These are phyloP conservation scores for Calonectria naviculata DNA, from an alignment of 2,329 filamentous ascomycete species.

Conservation along the genomic window DNA sequence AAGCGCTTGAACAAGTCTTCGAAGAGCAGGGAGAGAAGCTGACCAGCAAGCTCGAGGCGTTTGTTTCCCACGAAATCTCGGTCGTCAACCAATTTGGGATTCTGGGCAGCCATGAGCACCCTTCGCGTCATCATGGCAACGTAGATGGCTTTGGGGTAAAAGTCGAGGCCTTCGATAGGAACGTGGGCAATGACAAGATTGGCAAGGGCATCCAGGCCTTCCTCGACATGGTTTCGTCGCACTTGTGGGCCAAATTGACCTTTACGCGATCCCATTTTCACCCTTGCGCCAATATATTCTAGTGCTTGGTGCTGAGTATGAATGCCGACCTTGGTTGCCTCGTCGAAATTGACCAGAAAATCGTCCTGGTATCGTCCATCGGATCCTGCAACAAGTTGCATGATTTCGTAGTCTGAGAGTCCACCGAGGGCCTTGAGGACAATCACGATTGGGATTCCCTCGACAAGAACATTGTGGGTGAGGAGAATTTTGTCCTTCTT, in stretches of 20 bases:
- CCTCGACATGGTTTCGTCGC: slow-evolving; percentile 85
- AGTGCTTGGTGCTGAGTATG: slow-evolving; percentile 95
- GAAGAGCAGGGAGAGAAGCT: slow-evolving; percentile 92
- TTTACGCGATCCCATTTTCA: slow-evolving; percentile 85
- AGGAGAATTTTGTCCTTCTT: slow-evolving; percentile 94
- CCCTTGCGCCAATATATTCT: slow-evolving; percentile 87
- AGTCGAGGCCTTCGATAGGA: slow-evolving; percentile 89
- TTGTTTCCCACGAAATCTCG: slow-evolving; percentile 99
- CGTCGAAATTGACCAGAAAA: slow-evolving; percentile 95
- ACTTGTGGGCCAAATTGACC: slow-evolving; percentile 64
- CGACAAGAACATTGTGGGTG: slow-evolving; percentile 91
- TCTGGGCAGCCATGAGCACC: slow-evolving; percentile 92
- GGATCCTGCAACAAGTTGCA: slow-evolving; percentile 88
- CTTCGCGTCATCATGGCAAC: slow-evolving; percentile 97
- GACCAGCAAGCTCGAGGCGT: slow-evolving; percentile 91
- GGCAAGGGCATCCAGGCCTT: slow-evolving; percentile 91
- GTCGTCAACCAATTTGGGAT: slow-evolving; percentile 91
- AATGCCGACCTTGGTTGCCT: slow-evolving; percentile 84
- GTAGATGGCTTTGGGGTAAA: slow-evolving; percentile 96
- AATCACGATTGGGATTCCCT: slow-evolving; percentile 95
- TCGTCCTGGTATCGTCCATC: slow-evolving; percentile 93
- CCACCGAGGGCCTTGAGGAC: slow-evolving; percentile 94
- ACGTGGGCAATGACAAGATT: slow-evolving; percentile 97
- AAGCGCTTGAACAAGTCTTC: slow-evolving; percentile 99
- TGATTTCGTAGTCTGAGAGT: slow-evolving; percentile 93